These are phyloP conservation scores for Rhodotorula sp. DNA, from an alignment of 1,284 basidiomycete species.

Conservation along the genomic window DNA sequence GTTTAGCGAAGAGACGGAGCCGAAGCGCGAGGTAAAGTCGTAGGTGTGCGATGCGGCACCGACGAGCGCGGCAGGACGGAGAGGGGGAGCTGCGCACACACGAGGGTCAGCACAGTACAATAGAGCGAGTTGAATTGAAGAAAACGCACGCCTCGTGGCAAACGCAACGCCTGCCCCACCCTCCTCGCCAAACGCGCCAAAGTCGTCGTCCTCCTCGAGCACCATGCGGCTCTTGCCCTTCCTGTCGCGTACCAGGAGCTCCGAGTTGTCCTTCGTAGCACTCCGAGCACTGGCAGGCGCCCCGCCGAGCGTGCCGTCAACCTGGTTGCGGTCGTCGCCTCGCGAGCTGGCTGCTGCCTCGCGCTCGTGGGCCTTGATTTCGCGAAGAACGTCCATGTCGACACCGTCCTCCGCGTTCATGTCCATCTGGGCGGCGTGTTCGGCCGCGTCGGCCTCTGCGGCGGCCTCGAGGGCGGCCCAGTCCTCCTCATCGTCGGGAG, in stretches of 20 bases:
- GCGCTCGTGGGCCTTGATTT: slow-evolving; percentile 7
- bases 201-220: slow-evolving; percentile 27
- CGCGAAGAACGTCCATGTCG: slow-evolving; percentile 21
- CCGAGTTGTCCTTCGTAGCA: background rate
- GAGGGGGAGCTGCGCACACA: background rate
- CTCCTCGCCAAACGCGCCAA: slow-evolving; percentile 32
- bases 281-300: background rate
- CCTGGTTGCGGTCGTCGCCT: background rate
- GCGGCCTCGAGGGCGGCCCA: slow-evolving; percentile 9
- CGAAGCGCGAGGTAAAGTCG: slow-evolving; percentile 28
- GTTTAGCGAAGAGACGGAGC: slow-evolving; percentile 28
- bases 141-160: background rate
- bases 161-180: background rate
- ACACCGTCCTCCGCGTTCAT: slow-evolving; percentile 13
- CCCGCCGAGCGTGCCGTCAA: background rate
- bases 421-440: background rate
- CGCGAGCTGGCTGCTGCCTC: background rate
- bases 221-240: slow-evolving; percentile 18
- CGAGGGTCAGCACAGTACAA: no score
- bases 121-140: background rate
- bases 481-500: slow-evolving; percentile 16
- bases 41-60: slow-evolving; percentile 4
- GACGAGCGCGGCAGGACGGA: background rate
- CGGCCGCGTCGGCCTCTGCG: slow-evolving; percentile 10
- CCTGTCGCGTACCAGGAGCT: background rate